These are phyloP conservation scores for Cocos nucifera DNA, from an alignment of 176 grass and related monocot species.

Conservation along the genomic window DNA sequence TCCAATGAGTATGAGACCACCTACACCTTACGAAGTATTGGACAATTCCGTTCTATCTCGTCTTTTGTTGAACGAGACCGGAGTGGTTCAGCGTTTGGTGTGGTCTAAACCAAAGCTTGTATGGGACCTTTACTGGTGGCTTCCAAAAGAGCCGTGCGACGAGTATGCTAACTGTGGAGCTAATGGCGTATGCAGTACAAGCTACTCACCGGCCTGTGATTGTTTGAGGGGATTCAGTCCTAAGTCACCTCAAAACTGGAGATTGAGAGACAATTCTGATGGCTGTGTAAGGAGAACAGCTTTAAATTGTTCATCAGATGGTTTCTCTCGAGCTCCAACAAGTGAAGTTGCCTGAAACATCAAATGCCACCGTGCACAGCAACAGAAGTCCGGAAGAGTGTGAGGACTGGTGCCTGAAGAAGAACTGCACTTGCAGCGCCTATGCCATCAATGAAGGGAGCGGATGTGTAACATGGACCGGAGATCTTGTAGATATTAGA, in stretches of 20 bases:
- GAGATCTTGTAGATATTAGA: slow-evolving; percentile 43
- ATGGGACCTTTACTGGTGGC: slow-evolving; percentile 37
- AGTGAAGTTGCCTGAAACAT: slow-evolving; percentile 46
- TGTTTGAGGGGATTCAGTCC: slow-evolving; percentile 48
- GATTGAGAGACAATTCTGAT: slow-evolving; percentile 12
- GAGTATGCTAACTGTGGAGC: slow-evolving; percentile 24
- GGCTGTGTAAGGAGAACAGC: slow-evolving; percentile 31
- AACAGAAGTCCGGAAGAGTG: slow-evolving; percentile 29
- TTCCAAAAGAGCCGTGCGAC: slow-evolving; percentile 45
- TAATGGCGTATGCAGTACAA: slow-evolving; percentile 37
- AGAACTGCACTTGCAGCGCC: slow-evolving; percentile 35
- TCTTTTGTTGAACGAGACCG: neutral
- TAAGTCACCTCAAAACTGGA: slow-evolving; percentile 29
- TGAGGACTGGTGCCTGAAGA: slow-evolving; percentile 26
- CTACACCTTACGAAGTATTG: slow-evolving; percentile 31
- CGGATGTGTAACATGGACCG: slow-evolving; percentile 39
- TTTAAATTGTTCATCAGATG: slow-evolving; percentile 33
- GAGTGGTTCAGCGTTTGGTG: slow-evolving; percentile 10
- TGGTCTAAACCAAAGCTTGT: neutral
- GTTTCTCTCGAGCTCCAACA: slow-evolving; percentile 26
- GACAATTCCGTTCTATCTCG: slow-evolving; percentile 2
- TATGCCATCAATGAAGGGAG: slow-evolving; percentile 27
- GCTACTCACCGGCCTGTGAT: slow-evolving; percentile 2
- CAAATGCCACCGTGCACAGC: slow-evolving; percentile 32
- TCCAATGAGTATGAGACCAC: slow-evolving; percentile 16